Evolutionary conservation across 768 basidiomycete species (phyloP).

Genomic region (Collybia mongolica): DNA sequence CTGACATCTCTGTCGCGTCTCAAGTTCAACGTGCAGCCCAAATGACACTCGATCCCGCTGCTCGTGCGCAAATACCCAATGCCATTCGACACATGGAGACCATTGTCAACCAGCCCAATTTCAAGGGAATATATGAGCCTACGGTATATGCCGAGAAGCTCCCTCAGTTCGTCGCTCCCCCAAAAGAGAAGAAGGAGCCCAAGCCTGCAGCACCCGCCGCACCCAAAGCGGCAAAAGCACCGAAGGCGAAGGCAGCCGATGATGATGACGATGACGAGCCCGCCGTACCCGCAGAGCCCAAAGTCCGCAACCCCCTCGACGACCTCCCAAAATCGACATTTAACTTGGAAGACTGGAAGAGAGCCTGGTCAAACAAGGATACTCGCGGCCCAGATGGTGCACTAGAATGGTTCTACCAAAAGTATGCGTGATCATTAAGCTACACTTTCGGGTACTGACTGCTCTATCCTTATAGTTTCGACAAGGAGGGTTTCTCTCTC

Average conservation of each 20-base stretch:
- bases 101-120: slow-evolving; percentile 76
- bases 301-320: slow-evolving; percentile 93
- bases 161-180: slow-evolving; percentile 66
- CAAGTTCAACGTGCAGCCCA: slow-evolving; percentile 52
- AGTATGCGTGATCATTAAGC: slow-evolving; percentile 47
- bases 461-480: slow-evolving; percentile 53
- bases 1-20: slow-evolving; percentile 74
- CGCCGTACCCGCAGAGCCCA: slow-evolving; percentile 78
- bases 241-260: slow-evolving; percentile 54
- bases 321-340: slow-evolving; percentile 83
- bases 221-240: slow-evolving; percentile 62
- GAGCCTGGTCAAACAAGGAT: slow-evolving; percentile 97
- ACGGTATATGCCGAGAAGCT: slow-evolving; percentile 67
- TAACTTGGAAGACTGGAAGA: slow-evolving; percentile 96
- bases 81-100: slow-evolving; percentile 86
- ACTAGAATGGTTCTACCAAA: slow-evolving; percentile 95
- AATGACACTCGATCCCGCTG: slow-evolving; percentile 62
- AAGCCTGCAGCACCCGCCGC: slow-evolving; percentile 49
- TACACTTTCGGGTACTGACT: not conserved
- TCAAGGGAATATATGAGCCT: slow-evolving; percentile 67
- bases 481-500: slow-evolving; percentile 84
- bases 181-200: slow-evolving; percentile 75
- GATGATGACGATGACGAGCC: slow-evolving; percentile 80
- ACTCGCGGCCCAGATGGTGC: slow-evolving; percentile 83
- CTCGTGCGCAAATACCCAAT: slow-evolving; percentile 70